Evolutionary conservation across 768 basidiomycete genomes (phyloP).

Genomic region (Trametes coccinea): DNA sequence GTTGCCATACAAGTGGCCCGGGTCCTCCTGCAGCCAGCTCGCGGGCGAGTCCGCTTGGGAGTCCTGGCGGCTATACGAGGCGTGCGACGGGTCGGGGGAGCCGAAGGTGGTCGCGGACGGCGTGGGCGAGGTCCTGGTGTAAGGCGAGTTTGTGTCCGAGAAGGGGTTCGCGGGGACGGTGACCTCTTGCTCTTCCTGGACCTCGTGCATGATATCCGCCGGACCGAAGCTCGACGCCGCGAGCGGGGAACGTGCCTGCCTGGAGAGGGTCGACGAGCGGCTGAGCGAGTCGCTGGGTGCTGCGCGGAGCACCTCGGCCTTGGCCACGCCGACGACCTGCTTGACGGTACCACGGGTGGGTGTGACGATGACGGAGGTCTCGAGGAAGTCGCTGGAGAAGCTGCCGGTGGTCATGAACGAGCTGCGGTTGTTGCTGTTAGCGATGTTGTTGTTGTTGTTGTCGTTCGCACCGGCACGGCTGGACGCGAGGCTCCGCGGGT

Average conservation of each 20-base stretch:
- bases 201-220: slow-evolving; percentile 58
- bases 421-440: slow-evolving; percentile 46
- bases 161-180: slow-evolving; percentile 53
- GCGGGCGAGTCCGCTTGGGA: slow-evolving; percentile 29
- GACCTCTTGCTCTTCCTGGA: slow-evolving; percentile 36
- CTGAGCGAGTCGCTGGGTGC: slow-evolving; percentile 35
- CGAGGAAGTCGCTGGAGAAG: slow-evolving; percentile 77
- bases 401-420: slow-evolving; percentile 78
- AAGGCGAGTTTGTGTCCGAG: slow-evolving; percentile 54
- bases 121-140: slow-evolving; percentile 28
- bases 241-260: slow-evolving; percentile 64
- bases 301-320: slow-evolving; percentile 71
- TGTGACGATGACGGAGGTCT: slow-evolving; percentile 81
- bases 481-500: slow-evolving; percentile 48
- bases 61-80: slow-evolving; percentile 31
- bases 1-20: slow-evolving; percentile 20
- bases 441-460: slow-evolving; percentile 47
- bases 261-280: slow-evolving; percentile 33
- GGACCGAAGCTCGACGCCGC: slow-evolving; percentile 74
- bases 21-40: slow-evolving; percentile 19
- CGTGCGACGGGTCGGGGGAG: slow-evolving; percentile 24
- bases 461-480: slow-evolving; percentile 55
- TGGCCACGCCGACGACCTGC: slow-evolving; percentile 71
- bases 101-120: slow-evolving; percentile 43
- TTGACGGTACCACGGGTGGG: slow-evolving; percentile 60